These are phyloP conservation scores for Aureobasidium pullulans DNA, from an alignment of 2,329 filamentous ascomycete genomes.

Conservation along the genomic window DNA sequence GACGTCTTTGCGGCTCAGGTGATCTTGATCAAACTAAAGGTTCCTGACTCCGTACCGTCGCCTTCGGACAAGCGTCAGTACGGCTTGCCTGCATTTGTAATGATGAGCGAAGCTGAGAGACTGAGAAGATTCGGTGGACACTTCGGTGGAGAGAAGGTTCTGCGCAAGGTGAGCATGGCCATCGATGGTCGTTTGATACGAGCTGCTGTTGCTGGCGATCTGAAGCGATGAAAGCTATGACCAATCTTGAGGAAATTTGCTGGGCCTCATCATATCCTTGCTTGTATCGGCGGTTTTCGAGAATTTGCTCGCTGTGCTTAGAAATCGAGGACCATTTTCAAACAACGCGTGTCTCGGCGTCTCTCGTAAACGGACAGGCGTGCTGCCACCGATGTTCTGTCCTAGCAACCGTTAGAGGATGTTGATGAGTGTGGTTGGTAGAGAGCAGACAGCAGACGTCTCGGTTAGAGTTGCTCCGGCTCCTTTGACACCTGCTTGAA, in stretches of 20 bases:
- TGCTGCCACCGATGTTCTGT: background rate
- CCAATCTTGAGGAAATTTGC: slow-evolving; percentile 8
- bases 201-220: slow-evolving; percentile 2
- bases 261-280: slow-evolving; percentile 3
- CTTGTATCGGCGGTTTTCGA: background rate
- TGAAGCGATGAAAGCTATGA: background rate
- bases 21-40: slow-evolving; percentile 46
- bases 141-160: slow-evolving; percentile 47
- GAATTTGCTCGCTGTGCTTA: slow-evolving; percentile 4
- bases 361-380: background rate
- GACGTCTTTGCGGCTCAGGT: slow-evolving; percentile 66
- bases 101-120: slow-evolving; percentile 48
- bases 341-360: background rate
- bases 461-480: background rate
- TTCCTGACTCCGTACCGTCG: background rate
- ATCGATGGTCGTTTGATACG: slow-evolving; percentile 35
- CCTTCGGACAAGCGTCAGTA: slow-evolving; percentile 22
- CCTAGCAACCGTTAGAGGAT: background rate
- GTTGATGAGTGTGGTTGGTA: background rate
- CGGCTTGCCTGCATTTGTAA: slow-evolving; percentile 50
- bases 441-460: background rate
- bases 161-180: slow-evolving; percentile 44
- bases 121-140: slow-evolving; percentile 42
- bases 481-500: background rate
- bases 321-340: background rate